Evolutionary conservation across 139 green algal genomes (phyloP), one percentile per base, ranked within the genome.

Genomic region (Picochlorum sp.): DNA sequence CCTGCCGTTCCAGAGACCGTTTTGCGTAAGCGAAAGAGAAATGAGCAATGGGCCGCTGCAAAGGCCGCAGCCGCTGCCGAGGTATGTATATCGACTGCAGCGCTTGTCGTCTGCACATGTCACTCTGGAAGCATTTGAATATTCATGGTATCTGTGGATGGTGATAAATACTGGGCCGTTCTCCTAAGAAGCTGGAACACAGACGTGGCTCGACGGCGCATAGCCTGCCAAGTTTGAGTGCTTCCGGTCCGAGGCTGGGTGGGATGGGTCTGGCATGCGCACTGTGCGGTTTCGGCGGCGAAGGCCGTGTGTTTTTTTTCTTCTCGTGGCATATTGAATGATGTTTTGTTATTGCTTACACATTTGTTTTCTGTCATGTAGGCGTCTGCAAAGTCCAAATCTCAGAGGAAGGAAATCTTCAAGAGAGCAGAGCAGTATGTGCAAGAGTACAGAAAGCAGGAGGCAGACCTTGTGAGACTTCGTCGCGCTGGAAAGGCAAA

Each of bases 351-450:
- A 4, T 54, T 24, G 16, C 15, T 69, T 9, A 57, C 10, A 7
- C 18, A 38, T 41, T 20, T 64, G 59, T 45, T 59, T 14, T 69
- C 2, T 26, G 6, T 6, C 11, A 13, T 60, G 52, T 50, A 69
- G 67, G 73, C 67, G n/a, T 62, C 77, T 30, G 86, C 84, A 71
- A 88, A 90, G 70, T 55, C 69, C 63, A 75, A 72, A 38, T 67
- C 71, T 15, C 86, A 75, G 10, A 67, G 85, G 47, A 83, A 83
- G 67, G 83, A 89, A 20, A 90, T 97, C 65, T 97, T 99, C 81
- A 98, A 98, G 84, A 79, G 88, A 37, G 94, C 94, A 24, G 93
- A 97, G 86, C 60, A 85, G 67, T 99, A 97, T 75, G 90, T 97
- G n/a, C 89, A 95, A 74, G 92, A 98, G 77, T 97, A 96, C 86